Base-by-base conservation (phyloP, 2,329 filamentous ascomycete genomes). In the Clathrospora elynae region DNA sequence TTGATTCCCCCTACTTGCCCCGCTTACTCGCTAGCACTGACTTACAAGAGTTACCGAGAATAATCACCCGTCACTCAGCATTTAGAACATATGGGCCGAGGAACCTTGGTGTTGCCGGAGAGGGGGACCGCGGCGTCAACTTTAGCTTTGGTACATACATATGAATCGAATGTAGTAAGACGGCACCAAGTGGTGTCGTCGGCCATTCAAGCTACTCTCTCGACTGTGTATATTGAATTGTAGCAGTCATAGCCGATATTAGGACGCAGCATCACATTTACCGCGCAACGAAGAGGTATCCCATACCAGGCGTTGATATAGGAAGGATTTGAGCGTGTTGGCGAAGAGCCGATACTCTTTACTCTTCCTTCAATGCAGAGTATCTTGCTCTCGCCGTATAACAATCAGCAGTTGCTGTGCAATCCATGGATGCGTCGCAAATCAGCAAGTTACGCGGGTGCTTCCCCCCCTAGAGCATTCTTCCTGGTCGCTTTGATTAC, bases 291-390 rank as follows among this genome's bases (percentile, higher is more conserved):
- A 61, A 65, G 37, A 56, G 51, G n/a, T 66, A 64, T 30, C 54
- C 62, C 5, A 39, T 69, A 2, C 71, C 73, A 2, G 51, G 68
- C 34, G 37, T 74, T 25, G 72, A 75, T 44, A 12, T 75, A 57
- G 67, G 26, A 71, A 67, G 43, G 67, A 70, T 45, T 41, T 71
- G 40, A 61, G 67, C 33, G 42, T 53, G n/a, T 6, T 64, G 42
- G 68, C 62, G 29, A 66, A 60, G 55, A 64, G 52, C 45, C n/a
- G n/a, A n/a, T n/a, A n/a, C n/a, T n/a, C n/a, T n/a, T n/a, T n/a
- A n/a, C n/a, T n/a, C n/a, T n/a, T n/a, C n/a, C n/a, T n/a, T n/a
- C n/a, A n/a, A n/a, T n/a, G 28, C 36, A 28, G 7, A 19, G 7
- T 11, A 12, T 18, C 13, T 28, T 8, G 6, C 22, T 23, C n/a